Percentiles rank a stretch among this genome's conserved stretches.
These are phyloP conservation scores for Cercospora sesami DNA, from an alignment of 2,329 filamentous ascomycete genomes.

Conservation along the genomic window DNA sequence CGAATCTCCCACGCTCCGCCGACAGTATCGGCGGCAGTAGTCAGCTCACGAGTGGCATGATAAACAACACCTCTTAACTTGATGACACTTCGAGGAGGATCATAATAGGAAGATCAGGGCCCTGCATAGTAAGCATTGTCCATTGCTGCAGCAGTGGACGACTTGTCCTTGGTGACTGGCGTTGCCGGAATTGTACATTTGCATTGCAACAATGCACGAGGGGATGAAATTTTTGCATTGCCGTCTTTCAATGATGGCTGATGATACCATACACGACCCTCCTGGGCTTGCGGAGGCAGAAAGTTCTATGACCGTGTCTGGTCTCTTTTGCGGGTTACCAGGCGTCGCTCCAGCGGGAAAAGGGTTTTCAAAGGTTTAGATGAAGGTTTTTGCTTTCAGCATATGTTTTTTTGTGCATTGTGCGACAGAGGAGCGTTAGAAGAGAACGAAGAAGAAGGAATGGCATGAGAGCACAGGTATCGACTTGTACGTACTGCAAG, in stretches of 20 bases:
- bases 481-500: neutral
- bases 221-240: constrained; percentile 24
- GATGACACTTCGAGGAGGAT: constrained; percentile 18
- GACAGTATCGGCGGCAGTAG: constrained; percentile 8
- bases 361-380: constrained; percentile 9
- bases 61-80: constrained; percentile 12
- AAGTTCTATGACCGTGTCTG: constrained; percentile 17
- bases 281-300: constrained; percentile 23
- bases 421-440: neutral
- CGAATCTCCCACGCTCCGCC: constrained; percentile 2
- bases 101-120: constrained; percentile 9
- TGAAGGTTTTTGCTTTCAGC: constrained; percentile 16
- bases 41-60: constrained; percentile 6
- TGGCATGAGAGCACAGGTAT: neutral
- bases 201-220: constrained; percentile 22
- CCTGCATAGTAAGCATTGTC: constrained; percentile 23
- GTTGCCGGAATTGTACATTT: constrained; percentile 25
- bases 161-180: constrained; percentile 10
- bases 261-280: constrained; percentile 27
- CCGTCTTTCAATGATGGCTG: constrained; percentile 26
- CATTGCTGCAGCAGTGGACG: neutral
- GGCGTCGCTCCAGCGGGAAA: constrained; percentile 11
- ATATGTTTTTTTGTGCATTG: constrained; percentile 16
- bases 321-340: constrained; percentile 7
- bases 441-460: neutral